These are phyloP conservation scores for Sporisorium graminicola DNA, from an alignment of 1,284 basidiomycete species.

Conservation along the genomic window DNA sequence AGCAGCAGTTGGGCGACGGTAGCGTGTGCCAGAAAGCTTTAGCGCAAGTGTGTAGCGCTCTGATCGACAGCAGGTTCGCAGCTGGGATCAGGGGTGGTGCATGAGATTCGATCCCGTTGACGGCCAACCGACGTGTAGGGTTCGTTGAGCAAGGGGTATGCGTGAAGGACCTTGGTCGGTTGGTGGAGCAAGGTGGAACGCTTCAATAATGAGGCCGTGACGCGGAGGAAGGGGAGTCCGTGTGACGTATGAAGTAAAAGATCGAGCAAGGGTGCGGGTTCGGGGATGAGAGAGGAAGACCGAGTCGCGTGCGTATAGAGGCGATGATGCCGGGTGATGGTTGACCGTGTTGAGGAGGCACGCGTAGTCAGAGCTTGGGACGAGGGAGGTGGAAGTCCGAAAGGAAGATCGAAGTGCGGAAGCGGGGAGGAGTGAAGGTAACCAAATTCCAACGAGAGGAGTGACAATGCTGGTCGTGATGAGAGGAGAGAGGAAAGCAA, in stretches of 20 bases:
- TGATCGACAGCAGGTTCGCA: background rate
- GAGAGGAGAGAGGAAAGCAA: constrained; percentile 6
- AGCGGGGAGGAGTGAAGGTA: background rate
- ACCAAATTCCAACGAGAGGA: background rate
- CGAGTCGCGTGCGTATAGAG: background rate
- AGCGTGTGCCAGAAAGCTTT: background rate
- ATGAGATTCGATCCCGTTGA: background rate
- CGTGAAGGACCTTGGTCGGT: background rate
- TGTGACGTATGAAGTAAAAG: background rate
- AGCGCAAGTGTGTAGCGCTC: background rate
- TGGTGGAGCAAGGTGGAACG: background rate
- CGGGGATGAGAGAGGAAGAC: background rate
- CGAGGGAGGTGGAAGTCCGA: background rate
- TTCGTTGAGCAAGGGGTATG: background rate
- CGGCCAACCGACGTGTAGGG: background rate
- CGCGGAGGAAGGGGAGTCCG: background rate
- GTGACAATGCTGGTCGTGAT: constrained; percentile 4
- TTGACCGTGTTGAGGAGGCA: background rate
- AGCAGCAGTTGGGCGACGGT: background rate
- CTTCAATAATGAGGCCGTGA: no score
- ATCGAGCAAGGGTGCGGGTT: background rate
- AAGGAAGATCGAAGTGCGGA: background rate
- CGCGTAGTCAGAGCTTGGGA: background rate
- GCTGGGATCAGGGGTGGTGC: background rate
- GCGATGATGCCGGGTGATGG: background rate